Percentiles rank a stretch among this genome's conserved stretches.
These are phyloP conservation scores for Sporothrix pseudoabietina DNA, from an alignment of 2,329 filamentous ascomycete species.

Conservation along the genomic window DNA sequence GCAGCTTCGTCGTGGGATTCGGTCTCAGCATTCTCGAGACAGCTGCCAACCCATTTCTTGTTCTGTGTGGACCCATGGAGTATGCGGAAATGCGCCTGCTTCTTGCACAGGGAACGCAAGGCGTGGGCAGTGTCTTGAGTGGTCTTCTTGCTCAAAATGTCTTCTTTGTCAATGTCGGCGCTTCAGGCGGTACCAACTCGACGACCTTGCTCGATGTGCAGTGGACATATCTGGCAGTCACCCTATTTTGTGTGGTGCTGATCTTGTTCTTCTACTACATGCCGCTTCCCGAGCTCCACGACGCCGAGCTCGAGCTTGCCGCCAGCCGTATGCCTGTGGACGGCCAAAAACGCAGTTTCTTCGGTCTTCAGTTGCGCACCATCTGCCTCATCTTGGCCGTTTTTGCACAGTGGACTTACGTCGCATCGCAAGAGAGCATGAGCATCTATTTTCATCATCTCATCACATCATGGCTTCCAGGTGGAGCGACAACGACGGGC, in stretches of 20 bases:
- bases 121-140: conserved; percentile 71
- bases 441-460: conserved; percentile 62
- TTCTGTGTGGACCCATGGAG: conserved; percentile 70
- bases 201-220: conserved; percentile 71
- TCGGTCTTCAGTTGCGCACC: conserved; percentile 55
- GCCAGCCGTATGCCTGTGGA: conserved; percentile 54
- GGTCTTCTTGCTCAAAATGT: conserved; percentile 72
- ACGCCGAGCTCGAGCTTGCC: conserved; percentile 56
- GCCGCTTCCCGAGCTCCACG: conserved; percentile 63
- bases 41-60: conserved; percentile 73
- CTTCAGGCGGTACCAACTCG: conserved; percentile 39
- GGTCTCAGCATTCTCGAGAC: conserved; percentile 78
- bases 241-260: conserved; percentile 70
- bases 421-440: conserved; percentile 70
- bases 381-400: conserved; percentile 69
- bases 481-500: conserved; percentile 17
- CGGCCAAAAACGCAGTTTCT: conserved; percentile 50
- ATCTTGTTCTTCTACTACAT: conserved; percentile 70
- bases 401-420: conserved; percentile 76
- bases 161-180: conserved; percentile 66
- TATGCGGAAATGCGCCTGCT: conserved; percentile 76
- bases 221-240: conserved; percentile 83
- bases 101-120: conserved; percentile 75
- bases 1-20: conserved; percentile 73
- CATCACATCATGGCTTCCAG: conserved; percentile 48